Evolutionary conservation across 495 filamentous ascomycete genomes (phyloP).

Genomic region (Zalerion maritima): DNA sequence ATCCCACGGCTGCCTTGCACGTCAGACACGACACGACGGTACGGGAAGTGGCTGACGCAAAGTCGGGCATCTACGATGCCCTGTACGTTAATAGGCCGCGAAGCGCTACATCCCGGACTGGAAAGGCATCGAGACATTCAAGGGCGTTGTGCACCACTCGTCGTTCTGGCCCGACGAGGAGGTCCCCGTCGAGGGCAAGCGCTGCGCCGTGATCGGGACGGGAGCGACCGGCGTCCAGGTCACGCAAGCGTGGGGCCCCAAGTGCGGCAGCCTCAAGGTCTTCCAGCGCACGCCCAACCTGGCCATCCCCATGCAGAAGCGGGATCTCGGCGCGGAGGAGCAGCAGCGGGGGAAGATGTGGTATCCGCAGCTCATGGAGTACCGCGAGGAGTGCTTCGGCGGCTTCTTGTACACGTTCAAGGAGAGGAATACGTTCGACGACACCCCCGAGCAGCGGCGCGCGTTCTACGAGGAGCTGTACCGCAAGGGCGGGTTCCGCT

Average conservation of each 20-base stretch:
- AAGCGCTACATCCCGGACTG: conserved; percentile 28
- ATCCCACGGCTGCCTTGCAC: too few relatives aligned
- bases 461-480: conserved; percentile 32
- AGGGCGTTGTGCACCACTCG: conserved; percentile 39
- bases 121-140: conserved; percentile 38
- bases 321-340: conserved; percentile 25
- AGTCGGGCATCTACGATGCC: too few relatives aligned
- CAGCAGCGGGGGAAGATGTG: conserved; percentile 26
- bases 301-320: conserved; percentile 36
- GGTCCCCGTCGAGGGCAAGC: conserved; percentile 33
- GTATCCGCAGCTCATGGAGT: conserved; percentile 30
- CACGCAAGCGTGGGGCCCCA: conserved; percentile 26
- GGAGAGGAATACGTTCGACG: conserved; percentile 28
- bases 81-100: conserved; percentile 14
- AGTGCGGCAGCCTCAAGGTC: conserved; percentile 25
- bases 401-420: conserved; percentile 30
- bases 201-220: conserved; percentile 42
- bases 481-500: conserved; percentile 33
- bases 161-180: conserved; percentile 42
- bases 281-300: conserved; percentile 39
- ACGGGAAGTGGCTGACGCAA: too few relatives aligned
- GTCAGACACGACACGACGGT: too few relatives aligned
- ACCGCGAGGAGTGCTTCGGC: conserved; percentile 20
- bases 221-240: conserved; percentile 46
- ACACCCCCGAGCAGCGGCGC: conserved; percentile 28